These are phyloP conservation scores for Penicillium bovifimosum DNA, from an alignment of 495 filamentous ascomycete genomes.

Conservation along the genomic window DNA sequence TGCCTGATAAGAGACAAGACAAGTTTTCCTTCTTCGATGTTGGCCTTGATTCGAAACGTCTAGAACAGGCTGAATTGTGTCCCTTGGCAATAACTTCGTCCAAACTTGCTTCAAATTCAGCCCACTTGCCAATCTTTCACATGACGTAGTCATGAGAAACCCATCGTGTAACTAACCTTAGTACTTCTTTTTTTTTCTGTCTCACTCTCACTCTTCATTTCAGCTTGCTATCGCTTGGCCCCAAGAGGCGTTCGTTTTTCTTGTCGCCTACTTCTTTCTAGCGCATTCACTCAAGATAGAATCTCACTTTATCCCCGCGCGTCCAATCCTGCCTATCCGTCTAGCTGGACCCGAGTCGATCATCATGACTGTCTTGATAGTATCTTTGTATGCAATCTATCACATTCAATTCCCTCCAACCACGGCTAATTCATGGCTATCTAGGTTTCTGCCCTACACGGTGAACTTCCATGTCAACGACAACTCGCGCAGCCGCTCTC, in stretches of 20 bases:
- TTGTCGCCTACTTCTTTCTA: not conserved
- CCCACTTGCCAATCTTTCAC: conserved; percentile 19
- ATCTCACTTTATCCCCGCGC: not conserved
- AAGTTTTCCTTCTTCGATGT: not conserved
- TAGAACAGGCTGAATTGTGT: not conserved
- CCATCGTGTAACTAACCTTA: conserved; percentile 21
- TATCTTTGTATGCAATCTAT: conserved; percentile 64
- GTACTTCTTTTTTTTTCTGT: conserved; percentile 27
- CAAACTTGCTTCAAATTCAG: conserved; percentile 6
- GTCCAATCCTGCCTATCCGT: conserved; percentile 10
- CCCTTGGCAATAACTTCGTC: not conserved
- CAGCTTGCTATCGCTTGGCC: conserved; percentile 1
- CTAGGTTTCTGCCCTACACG: conserved; percentile 85
- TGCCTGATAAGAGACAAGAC: not conserved
- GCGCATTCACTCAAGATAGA: not conserved
- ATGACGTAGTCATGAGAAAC: conserved; percentile 42
- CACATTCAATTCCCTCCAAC: not conserved
- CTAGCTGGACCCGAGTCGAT: conserved; percentile 4
- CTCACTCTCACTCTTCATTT: conserved; percentile 5
- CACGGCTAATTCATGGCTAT: conserved; percentile 1
- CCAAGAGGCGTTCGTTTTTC: not conserved
- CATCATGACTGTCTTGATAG: conserved; percentile 78
- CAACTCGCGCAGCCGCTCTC: conserved; percentile 23
- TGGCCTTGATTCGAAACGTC: not conserved
- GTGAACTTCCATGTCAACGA: conserved; percentile 60